Percentiles rank a stretch among this genome's conserved stretches.
Evolutionary conservation across 352 stramenopile genomes (phyloP).

Genomic region (Peronospora destructor): DNA sequence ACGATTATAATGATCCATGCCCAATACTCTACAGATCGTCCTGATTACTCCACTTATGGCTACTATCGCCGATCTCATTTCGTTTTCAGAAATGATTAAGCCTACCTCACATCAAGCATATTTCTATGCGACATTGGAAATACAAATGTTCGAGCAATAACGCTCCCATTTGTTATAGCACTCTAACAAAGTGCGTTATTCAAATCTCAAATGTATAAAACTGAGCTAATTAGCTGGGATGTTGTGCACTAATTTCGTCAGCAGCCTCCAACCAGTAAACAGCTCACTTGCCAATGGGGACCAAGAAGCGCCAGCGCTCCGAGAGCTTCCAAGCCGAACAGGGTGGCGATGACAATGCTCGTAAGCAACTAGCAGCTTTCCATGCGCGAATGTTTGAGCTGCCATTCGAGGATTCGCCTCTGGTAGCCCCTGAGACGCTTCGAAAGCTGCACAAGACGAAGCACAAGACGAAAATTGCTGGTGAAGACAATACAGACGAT

Average conservation of each 20-base stretch:
- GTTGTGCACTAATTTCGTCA: not conserved
- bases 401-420: slow-evolving; percentile 10
- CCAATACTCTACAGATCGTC: slow-evolving; percentile 5
- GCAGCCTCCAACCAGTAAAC: not conserved
- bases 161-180: not conserved
- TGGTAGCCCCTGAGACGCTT: slow-evolving; percentile 11
- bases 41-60: slow-evolving; percentile 2
- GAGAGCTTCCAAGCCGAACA: slow-evolving; percentile 24
- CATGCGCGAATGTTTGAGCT: slow-evolving; percentile 53
- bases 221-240: not conserved
- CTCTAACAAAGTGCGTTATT: too few species aligned
- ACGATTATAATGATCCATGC: not conserved
- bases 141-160: not conserved
- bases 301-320: slow-evolving; percentile 36
- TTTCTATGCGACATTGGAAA: not conserved
- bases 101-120: too few species aligned
- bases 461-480: slow-evolving; percentile 20
- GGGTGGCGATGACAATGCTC: slow-evolving; percentile 24
- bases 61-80: slow-evolving; percentile 11
- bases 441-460: slow-evolving; percentile 41
- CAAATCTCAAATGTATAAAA: not conserved
- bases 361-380: slow-evolving; percentile 43
- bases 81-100: not conserved
- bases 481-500: slow-evolving; percentile 13
- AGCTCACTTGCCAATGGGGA: slow-evolving; percentile 16